Evolutionary conservation across 176 grass and related monocot species (phyloP).

Genomic region (Cymbopogon citratus): DNA sequence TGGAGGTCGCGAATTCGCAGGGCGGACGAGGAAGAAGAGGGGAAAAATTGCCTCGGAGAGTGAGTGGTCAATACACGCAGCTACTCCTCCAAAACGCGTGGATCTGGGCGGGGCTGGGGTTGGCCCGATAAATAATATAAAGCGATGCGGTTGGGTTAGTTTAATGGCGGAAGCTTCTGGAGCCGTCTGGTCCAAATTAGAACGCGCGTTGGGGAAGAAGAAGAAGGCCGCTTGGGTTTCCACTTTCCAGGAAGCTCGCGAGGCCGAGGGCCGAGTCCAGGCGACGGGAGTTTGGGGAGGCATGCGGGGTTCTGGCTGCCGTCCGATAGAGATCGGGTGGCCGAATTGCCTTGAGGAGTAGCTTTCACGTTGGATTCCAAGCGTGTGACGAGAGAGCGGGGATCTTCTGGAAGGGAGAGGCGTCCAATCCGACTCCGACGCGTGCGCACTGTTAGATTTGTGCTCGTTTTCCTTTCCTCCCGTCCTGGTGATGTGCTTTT

Average conservation of each 20-base stretch:
- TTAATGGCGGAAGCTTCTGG: constrained; percentile 44
- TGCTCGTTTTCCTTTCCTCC: too few species aligned
- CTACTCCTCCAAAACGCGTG: neutral
- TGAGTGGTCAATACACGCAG: neutral
- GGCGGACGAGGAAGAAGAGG: neutral
- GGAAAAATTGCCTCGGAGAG: too few species aligned
- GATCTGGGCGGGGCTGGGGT: constrained; percentile 9
- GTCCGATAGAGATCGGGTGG: constrained; percentile 15
- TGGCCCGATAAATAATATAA: constrained; percentile 17
- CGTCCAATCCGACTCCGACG: neutral
- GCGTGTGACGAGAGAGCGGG: neutral
- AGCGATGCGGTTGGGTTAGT: neutral
- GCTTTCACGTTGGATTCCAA: constrained; percentile 5
- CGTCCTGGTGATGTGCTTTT: too few species aligned
- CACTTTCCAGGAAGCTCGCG: neutral
- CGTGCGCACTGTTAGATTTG: neutral
- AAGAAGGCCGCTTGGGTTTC: too few species aligned
- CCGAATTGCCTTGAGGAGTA: neutral
- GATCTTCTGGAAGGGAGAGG: neutral
- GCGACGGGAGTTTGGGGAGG: neutral
- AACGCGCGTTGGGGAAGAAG: neutral
- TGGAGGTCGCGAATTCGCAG: neutral
- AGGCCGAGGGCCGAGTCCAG: neutral
- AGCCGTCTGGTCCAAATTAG: constrained; percentile 12
- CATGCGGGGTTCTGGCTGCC: neutral